A percentile compares a stretch with the other conserved stretches of the same genome.
Evolutionary conservation across 2,329 filamentous ascomycete species (phyloP).

Genomic region (Thelonectria olida): DNA sequence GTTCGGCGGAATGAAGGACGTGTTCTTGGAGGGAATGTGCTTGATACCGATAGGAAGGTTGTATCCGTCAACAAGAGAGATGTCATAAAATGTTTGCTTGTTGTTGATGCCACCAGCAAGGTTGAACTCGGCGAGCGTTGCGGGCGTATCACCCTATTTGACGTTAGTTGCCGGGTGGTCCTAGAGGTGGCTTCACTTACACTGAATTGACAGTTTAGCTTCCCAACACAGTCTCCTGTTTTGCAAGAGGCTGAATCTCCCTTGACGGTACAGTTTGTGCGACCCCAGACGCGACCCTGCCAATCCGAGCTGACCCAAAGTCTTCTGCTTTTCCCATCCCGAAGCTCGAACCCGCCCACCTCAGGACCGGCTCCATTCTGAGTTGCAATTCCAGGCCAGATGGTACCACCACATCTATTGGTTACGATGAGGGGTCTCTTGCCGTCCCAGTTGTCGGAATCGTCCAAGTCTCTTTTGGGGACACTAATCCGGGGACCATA

Average conservation of each 20-base stretch:
- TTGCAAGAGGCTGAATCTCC: slow-evolving; percentile 72
- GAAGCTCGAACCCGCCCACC: slow-evolving; percentile 74
- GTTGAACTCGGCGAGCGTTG: slow-evolving; percentile 84
- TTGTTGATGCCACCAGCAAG: slow-evolving; percentile 70
- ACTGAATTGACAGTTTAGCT: slow-evolving; percentile 73
- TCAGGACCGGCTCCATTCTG: slow-evolving; percentile 75
- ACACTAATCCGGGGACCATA: slow-evolving; percentile 37
- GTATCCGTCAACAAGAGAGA: slow-evolving; percentile 86
- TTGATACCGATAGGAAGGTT: slow-evolving; percentile 76
- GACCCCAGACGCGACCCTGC: slow-evolving; percentile 84
- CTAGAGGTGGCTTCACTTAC: slow-evolving; percentile 55
- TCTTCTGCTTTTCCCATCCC: slow-evolving; percentile 63
- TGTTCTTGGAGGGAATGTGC: slow-evolving; percentile 68
- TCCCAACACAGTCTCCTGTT: slow-evolving; percentile 80
- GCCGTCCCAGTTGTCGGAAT: slow-evolving; percentile 45
- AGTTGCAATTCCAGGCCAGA: slow-evolving; percentile 81
- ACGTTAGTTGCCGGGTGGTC: slow-evolving; percentile 10
- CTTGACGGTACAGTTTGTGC: slow-evolving; percentile 84
- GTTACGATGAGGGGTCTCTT: slow-evolving; percentile 71
- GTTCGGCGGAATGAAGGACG: slow-evolving; percentile 76
- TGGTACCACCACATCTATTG: slow-evolving; percentile 75
- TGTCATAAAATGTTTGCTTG: slow-evolving; percentile 81
- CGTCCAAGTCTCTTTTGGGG: slow-evolving; percentile 27
- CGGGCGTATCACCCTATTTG: slow-evolving; percentile 74
- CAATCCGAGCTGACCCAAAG: slow-evolving; percentile 77